Conservation (phyloP, 176 grass and related monocot genomes). For the Microstegium vimineum region DNA sequence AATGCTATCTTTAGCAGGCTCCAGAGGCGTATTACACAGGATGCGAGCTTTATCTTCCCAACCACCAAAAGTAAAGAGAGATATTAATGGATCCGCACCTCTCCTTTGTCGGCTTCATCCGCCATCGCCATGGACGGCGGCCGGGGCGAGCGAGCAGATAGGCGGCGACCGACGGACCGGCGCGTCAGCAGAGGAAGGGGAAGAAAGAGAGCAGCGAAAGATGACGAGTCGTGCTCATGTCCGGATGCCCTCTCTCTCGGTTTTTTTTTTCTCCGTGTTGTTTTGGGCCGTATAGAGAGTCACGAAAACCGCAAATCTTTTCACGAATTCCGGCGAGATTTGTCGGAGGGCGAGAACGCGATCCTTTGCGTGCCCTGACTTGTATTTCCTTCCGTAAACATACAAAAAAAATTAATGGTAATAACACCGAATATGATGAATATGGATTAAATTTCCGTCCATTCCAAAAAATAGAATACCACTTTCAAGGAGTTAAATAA, state of each 20-base stretch:
- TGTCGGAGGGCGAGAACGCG: background rate
- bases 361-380: background rate
- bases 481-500: background rate
- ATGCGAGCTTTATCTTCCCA: background rate
- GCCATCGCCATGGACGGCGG: constrained; percentile 30
- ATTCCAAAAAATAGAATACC: background rate
- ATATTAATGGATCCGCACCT: constrained; percentile 7
- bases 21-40: background rate
- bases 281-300: background rate
- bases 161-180: background rate
- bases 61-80: background rate
- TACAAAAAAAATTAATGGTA: background rate
- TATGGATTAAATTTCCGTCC: background rate
- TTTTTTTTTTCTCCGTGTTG: background rate
- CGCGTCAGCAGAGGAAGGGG: background rate
- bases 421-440: background rate
- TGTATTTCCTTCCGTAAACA: background rate
- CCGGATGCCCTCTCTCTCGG: background rate
- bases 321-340: background rate
- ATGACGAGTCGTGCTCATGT: background rate
- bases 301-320: background rate
- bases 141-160: background rate
- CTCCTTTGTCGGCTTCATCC: constrained; percentile 9
- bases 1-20: constrained; percentile 46
- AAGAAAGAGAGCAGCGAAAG: background rate